Evolutionary conservation across 2,329 filamentous ascomycete species (phyloP), one percentile per base, ranked within the genome.

Genomic region (Calonectria naviculata): DNA sequence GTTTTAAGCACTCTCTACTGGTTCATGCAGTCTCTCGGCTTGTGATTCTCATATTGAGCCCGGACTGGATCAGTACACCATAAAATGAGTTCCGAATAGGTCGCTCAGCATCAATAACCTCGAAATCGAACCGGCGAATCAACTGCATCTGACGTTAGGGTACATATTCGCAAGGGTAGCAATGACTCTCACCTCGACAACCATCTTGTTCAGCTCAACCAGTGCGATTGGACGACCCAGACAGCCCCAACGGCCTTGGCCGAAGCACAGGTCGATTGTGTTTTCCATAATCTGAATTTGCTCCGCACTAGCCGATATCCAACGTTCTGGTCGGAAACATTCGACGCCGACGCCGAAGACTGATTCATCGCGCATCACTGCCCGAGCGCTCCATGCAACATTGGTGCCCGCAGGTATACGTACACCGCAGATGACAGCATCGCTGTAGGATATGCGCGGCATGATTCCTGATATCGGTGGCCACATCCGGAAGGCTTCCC

Each of bases 401-500:
- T 67, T 64, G 19, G 68, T 67, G 15, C 68, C 68, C 4, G 64
- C 69, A 21, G 69, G 61, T 6, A 68, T 63, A 17, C 12, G 38
- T 6, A 65, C 49, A 38, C 65, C 60, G 15, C 68, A 71, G 8
- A 71, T 10, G n/a, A 44, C 5, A 9, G 42, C 60, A 24, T 71
- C 65, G 31, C 31, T 38, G 26, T 71, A 60, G 5, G 64, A 71
- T 15, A 71, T 54, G 28, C 68, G 64, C 49, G 49, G 68, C 49
- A 68, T 71, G 28, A 68, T 65, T 15, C 60, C 65, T 17, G 60
- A 31, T 10, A 71, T 65, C 6, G 69, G 69, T 6, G 69, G 65
- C 42, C 61, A 68, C 42, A 71, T 69, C 7, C 70, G 54, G n/a
- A 71, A 41, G 13, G 65, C 58, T 44, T 71, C 65, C 26, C 65